A percentile compares a stretch with the other conserved stretches of the same genome.
Evolutionary conservation across 352 stramenopile species (phyloP).

Genomic region (Globisporangium yorkense): DNA sequence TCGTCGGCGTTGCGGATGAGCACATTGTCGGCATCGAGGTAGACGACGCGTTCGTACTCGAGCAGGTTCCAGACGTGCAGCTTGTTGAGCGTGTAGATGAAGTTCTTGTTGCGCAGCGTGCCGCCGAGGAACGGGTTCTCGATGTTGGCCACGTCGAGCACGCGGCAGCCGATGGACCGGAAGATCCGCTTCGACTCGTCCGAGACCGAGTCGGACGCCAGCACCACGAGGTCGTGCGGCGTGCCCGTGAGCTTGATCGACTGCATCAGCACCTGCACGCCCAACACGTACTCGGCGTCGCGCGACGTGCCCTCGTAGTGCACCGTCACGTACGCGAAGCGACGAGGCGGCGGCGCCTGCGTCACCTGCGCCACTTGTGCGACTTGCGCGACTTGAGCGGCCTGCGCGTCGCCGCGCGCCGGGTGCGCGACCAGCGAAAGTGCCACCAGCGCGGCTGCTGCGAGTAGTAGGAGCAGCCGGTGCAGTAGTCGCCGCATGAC

Average conservation of each 20-base stretch:
- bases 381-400: background rate
- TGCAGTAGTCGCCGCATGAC: background rate
- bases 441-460: slow-evolving; percentile 8
- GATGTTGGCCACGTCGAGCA: slow-evolving; percentile 85
- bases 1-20: slow-evolving; percentile 86
- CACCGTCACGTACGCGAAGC: slow-evolving; percentile 82
- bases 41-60: slow-evolving; percentile 88
- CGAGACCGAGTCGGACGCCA: slow-evolving; percentile 81
- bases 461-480: background rate
- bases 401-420: slow-evolving; percentile 5
- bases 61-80: slow-evolving; percentile 88
- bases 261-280: slow-evolving; percentile 81
- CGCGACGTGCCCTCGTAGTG: slow-evolving; percentile 83
- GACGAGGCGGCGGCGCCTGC: slow-evolving; percentile 26
- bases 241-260: slow-evolving; percentile 82
- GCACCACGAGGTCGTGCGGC: slow-evolving; percentile 79
- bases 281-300: slow-evolving; percentile 81
- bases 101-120: slow-evolving; percentile 80
- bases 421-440: slow-evolving; percentile 6
- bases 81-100: slow-evolving; percentile 90
- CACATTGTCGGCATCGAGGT: slow-evolving; percentile 89
- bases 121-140: slow-evolving; percentile 79
- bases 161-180: slow-evolving; percentile 72
- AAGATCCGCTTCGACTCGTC: slow-evolving; percentile 72
- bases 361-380: background rate